A percentile compares a stretch with the other conserved stretches of the same genome.
Conservation (phyloP, 345 rosid species). For the Linum lewisii region DNA sequence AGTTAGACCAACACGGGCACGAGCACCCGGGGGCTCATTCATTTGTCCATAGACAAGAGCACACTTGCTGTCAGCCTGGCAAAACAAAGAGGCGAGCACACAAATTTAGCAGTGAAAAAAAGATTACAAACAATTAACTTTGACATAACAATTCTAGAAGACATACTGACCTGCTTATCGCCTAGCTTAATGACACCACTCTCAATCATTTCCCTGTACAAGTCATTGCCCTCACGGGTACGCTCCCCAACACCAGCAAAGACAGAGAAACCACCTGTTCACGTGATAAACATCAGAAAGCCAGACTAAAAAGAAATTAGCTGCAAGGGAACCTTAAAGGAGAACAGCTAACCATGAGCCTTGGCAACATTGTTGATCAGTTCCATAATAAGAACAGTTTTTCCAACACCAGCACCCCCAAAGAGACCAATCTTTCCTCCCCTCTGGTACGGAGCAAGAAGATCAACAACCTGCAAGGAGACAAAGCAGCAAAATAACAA, state of each 20-base stretch:
- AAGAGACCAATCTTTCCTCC: constrained; percentile 24
- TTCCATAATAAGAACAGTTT: constrained; percentile 26
- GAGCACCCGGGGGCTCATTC: constrained; percentile 99
- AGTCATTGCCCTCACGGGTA: constrained; percentile 97
- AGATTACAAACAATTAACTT: not conserved
- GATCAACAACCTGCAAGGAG: constrained; percentile 16
- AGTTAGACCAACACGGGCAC: constrained; percentile 99
- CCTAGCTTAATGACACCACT: constrained; percentile 99
- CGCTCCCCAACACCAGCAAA: constrained; percentile 99
- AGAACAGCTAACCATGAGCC: constrained; percentile 12
- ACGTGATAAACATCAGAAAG: constrained; percentile 6
- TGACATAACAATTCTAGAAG: not conserved
- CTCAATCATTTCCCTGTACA: constrained; percentile 98
- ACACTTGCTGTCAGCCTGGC: constrained; percentile 86
- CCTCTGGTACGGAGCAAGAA: constrained; percentile 17
- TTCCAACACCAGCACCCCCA: constrained; percentile 24
- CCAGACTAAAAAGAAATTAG: not conserved
- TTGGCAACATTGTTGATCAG: constrained; percentile 21
- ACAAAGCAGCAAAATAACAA: not conserved
- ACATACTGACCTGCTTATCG: constrained; percentile 61
- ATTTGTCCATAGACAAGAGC: constrained; percentile 98
- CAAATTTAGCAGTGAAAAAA: not conserved
- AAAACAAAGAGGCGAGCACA: not conserved
- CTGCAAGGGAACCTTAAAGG: too few species aligned
- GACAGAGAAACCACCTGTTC: constrained; percentile 92